These are phyloP conservation scores for Brassica hybrid DNA, from an alignment of 441 rosid genomes.

Conservation along the genomic window DNA sequence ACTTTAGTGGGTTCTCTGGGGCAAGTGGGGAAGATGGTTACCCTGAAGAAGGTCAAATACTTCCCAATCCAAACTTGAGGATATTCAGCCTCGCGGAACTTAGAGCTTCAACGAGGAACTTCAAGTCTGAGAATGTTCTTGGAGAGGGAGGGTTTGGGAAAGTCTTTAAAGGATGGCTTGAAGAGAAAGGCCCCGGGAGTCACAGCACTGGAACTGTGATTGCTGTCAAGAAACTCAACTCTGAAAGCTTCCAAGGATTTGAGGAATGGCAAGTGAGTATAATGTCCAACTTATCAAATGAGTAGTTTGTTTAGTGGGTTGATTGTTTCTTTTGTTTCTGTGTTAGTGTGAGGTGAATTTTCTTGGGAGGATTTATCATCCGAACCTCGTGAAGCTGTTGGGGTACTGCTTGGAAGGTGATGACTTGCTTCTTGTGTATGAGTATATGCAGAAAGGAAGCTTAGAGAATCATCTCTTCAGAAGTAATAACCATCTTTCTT, in stretches of 20 bases:
- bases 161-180: slow-evolving; percentile 95
- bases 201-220: slow-evolving; percentile 60
- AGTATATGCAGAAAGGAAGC: slow-evolving; percentile 96
- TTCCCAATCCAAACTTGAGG: slow-evolving; percentile 74
- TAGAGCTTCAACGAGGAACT: slow-evolving; percentile 72
- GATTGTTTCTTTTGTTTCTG: slow-evolving; percentile 14
- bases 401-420: slow-evolving; percentile 83
- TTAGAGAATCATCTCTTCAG: slow-evolving; percentile 91
- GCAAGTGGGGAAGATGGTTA: slow-evolving; percentile 57
- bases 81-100: slow-evolving; percentile 71
- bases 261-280: slow-evolving; percentile 91
- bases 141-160: slow-evolving; percentile 97
- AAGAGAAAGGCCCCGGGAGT: slow-evolving; percentile 64
- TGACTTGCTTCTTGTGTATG: slow-evolving; percentile 83
- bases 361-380: slow-evolving; percentile 85
- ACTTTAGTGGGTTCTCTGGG: slow-evolving; percentile 60
- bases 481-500: slow-evolving; percentile 52
- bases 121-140: slow-evolving; percentile 73
- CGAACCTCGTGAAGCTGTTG: slow-evolving; percentile 77
- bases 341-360: slow-evolving; percentile 80
- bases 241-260: slow-evolving; percentile 87
- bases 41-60: slow-evolving; percentile 65
- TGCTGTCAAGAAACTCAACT: slow-evolving; percentile 86
- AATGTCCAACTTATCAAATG: background rate
- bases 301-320: background rate